Evolutionary conservation across 2,329 filamentous ascomycete genomes (phyloP).

Genomic region (Fusarium chuoi): DNA sequence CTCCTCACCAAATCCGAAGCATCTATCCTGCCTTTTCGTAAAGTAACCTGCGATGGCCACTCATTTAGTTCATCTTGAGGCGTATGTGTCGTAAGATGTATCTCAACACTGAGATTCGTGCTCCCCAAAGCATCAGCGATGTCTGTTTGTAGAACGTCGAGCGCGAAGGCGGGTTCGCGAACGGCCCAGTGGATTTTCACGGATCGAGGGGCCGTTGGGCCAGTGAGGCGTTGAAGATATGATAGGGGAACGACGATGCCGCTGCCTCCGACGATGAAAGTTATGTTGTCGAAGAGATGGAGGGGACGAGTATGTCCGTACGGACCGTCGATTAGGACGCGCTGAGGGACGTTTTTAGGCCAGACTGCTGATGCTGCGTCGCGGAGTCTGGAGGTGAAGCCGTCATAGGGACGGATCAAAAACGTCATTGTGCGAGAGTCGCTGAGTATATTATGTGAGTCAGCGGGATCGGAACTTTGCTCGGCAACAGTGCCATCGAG

Average conservation of each 20-base stretch:
- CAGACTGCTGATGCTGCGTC: slow-evolving; percentile 43
- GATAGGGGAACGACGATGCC: slow-evolving; percentile 57
- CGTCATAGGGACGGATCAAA: slow-evolving; percentile 58
- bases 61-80: slow-evolving; percentile 4
- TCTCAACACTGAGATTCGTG: slow-evolving; percentile 47
- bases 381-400: slow-evolving; percentile 54
- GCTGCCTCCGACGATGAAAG: slow-evolving; percentile 59
- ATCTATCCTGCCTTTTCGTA: slow-evolving; percentile 48
- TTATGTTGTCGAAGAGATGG: slow-evolving; percentile 50
- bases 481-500: slow-evolving; percentile 36
- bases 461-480: not conserved
- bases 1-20: slow-evolving; percentile 47
- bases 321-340: slow-evolving; percentile 57
- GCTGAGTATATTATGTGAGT: not conserved
- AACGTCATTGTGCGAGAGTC: slow-evolving; percentile 50
- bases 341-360: slow-evolving; percentile 43
- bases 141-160: slow-evolving; percentile 49
- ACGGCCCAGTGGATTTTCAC: slow-evolving; percentile 57
- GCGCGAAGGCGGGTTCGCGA: slow-evolving; percentile 52
- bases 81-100: slow-evolving; percentile 49
- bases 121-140: slow-evolving; percentile 45
- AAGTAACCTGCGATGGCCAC: slow-evolving; percentile 28
- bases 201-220: slow-evolving; percentile 21
- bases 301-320: slow-evolving; percentile 56
- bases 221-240: slow-evolving; percentile 48